Evolutionary conservation across 495 filamentous ascomycete genomes (phyloP), one percentile per base, ranked within the genome.

Genomic region (Cercophora sp.): DNA sequence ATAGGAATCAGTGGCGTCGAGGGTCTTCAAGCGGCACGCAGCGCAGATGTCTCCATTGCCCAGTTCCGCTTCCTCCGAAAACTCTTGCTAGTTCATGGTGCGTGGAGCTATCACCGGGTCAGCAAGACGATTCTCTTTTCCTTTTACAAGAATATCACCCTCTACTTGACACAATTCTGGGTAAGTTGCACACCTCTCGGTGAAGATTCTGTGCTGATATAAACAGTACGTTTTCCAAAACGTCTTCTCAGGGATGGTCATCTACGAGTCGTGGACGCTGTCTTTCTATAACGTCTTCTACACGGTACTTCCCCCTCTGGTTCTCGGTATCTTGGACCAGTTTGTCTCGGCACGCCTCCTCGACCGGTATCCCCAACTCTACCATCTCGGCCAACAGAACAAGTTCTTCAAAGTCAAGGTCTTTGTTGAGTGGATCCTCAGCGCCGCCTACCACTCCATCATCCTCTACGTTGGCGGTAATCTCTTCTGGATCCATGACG

Each of bases 151-250:
- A 99, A 99, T 71, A 96, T 97, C 58, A 85, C 91, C 2, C 75
- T 99, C 36, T 97, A 96, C 71, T 93, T 97, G 85, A 99, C 94
- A 60, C 94, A 99, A 67, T 99, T 99, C 68, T 99, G 94, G 92
- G 85, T 88, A 73, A 72, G 84, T 53, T 32, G 8, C 29, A 13
- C 29, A 6, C 29, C 29, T 13, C 29, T 13, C 13, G 6, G 8
- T 32, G 29, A 13, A 32, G 29, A 32, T 6, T 13, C 6, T 6
- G 6, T 32, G 6, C 29, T 32, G 29, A 32, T 32, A 23, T 25
- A 40, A 24, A 15, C 46, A 89, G 87, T 98, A 94, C 67, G 87
- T 89, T 16, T 99, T 99, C 73, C 89, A 96, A 83, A 97, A 99
- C 65, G 88, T 85, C 54, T 99, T 97, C 70, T 96, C 93, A 1